These are phyloP conservation scores for Avena atlantica DNA, from an alignment of 176 grass and related monocot genomes.

Conservation along the genomic window DNA sequence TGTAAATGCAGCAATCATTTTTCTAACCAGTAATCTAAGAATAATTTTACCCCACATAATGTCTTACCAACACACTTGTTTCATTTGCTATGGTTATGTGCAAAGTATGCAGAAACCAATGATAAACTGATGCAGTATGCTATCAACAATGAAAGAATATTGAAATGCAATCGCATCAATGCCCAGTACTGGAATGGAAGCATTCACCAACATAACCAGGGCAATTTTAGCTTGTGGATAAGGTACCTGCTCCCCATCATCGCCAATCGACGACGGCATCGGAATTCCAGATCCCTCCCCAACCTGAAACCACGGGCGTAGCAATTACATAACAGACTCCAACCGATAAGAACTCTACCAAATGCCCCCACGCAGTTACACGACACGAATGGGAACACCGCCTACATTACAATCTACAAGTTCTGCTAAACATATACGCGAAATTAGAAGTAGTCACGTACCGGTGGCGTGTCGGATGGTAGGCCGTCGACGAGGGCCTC, in stretches of 20 bases:
- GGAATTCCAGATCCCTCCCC: conserved; percentile 46
- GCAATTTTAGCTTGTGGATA: background rate
- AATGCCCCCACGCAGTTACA: background rate
- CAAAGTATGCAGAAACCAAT: background rate
- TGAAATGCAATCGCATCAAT: background rate
- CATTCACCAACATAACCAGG: background rate
- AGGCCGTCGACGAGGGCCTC: conserved; percentile 46
- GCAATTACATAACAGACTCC: background rate
- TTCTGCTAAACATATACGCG: background rate
- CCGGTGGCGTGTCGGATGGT: conserved; percentile 44
- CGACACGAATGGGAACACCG: background rate
- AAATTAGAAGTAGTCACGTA: conserved; percentile 3
- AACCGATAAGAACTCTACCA: background rate
- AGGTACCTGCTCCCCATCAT: conserved; percentile 62
- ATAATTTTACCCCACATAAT: background rate
- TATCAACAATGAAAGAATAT: background rate
- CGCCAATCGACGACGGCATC: conserved; percentile 58
- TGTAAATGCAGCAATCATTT: background rate
- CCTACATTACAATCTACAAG: background rate
- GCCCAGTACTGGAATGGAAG: background rate
- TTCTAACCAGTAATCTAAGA: background rate
- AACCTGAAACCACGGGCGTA: conserved; percentile 38
- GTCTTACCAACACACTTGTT: background rate
- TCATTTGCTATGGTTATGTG: conserved; percentile 27
- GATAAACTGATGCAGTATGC: background rate